A percentile compares a stretch with the other conserved stretches of the same genome.
These are phyloP conservation scores for Aspergillus sp. DNA, from an alignment of 2,329 filamentous ascomycete species.

Conservation along the genomic window DNA sequence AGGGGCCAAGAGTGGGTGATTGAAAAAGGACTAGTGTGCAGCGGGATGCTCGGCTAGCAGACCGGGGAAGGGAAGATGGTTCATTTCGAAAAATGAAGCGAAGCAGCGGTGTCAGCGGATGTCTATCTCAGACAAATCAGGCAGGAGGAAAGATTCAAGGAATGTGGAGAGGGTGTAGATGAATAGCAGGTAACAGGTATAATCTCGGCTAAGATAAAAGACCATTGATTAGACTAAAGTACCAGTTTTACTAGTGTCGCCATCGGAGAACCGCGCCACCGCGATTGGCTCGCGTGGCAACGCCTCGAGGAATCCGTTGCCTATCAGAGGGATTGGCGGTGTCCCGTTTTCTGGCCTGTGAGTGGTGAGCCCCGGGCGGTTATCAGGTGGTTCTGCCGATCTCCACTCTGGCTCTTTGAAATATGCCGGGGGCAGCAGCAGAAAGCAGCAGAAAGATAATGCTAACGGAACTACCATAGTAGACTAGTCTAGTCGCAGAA, in stretches of 20 bases:
- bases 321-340: not conserved
- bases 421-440: too few species aligned
- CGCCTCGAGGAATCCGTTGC: not conserved
- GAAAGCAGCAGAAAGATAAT: too few species aligned
- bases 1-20: constrained; percentile 16
- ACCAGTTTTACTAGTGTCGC: not conserved
- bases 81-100: not conserved
- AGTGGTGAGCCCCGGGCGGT: not conserved
- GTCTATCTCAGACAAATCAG: not conserved
- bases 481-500: too few species aligned
- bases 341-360: not conserved
- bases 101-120: not conserved
- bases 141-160: too few species aligned
- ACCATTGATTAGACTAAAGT: too few species aligned
- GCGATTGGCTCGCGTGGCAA: constrained; percentile 8
- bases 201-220: not conserved
- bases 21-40: constrained; percentile 8
- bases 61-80: not conserved
- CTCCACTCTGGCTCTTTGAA: too few species aligned
- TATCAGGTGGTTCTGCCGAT: not conserved
- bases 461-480: too few species aligned
- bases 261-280: not conserved
- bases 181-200: too few species aligned
- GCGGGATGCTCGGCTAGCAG: not conserved
- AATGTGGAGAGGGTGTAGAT: not conserved